A percentile compares a stretch with the other conserved stretches of the same genome.
Evolutionary conservation across 495 filamentous ascomycete genomes (phyloP).

Genomic region (Elaphomyces granulatus): DNA sequence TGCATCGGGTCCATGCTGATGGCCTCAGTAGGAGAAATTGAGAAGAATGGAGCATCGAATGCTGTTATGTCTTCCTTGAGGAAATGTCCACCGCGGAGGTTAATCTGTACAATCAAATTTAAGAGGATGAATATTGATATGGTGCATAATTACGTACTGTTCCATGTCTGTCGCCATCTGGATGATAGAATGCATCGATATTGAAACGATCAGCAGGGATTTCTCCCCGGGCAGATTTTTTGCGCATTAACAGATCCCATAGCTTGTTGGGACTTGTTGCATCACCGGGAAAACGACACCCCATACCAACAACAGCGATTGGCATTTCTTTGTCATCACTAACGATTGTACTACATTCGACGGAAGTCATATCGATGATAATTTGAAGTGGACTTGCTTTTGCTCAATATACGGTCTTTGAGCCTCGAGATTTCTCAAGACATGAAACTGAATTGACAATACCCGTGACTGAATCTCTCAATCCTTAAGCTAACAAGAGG

Average conservation of each 20-base stretch:
- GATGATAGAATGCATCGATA: slow-evolving; percentile 17
- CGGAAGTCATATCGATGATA: too few relatives aligned
- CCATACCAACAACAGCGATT: slow-evolving; percentile 33
- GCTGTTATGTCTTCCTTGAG: slow-evolving; percentile 17
- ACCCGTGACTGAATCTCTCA: too few relatives aligned
- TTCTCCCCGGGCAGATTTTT: slow-evolving; percentile 12
- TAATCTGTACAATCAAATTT: slow-evolving; percentile 2
- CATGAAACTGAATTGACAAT: too few relatives aligned
- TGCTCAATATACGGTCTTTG: too few relatives aligned
- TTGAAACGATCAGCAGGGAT: slow-evolving; percentile 7
- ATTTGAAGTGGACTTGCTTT: too few relatives aligned
- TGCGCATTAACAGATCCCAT: slow-evolving; percentile 30
- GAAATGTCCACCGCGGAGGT: slow-evolving; percentile 15
- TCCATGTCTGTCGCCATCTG: slow-evolving; percentile 17
- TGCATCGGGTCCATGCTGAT: slow-evolving; percentile 35
- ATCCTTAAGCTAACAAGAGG: too few relatives aligned
- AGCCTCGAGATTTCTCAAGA: too few relatives aligned
- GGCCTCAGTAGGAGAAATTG: slow-evolving; percentile 30
- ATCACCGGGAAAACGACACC: slow-evolving; percentile 41
- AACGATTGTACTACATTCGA: too few relatives aligned
- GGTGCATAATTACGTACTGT: slow-evolving; percentile 9
- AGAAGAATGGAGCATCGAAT: slow-evolving; percentile 38
- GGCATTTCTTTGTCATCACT: too few relatives aligned
- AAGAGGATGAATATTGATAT: neutral
- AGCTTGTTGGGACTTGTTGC: slow-evolving; percentile 22